Base-by-base conservation (phyloP, 2,329 filamentous ascomycete species). In the Fusarium lateritium region DNA sequence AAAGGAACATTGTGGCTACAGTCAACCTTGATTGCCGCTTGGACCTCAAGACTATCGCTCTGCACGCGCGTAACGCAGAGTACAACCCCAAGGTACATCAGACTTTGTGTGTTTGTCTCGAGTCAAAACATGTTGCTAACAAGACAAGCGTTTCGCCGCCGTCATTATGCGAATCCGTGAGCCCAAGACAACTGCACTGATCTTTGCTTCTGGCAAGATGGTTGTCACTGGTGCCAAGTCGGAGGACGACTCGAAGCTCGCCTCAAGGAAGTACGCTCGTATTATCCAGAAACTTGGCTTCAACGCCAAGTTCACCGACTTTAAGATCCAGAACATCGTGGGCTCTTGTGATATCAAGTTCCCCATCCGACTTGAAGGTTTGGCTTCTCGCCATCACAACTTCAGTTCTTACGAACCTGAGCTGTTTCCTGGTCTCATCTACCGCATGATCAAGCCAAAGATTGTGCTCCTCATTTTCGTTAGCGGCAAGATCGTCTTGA, bases 361-460 rank as follows among this genome's bases (percentile, higher is more conserved):
- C 84, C 96, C 96, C 55, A 98, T 99, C 75, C 94, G 96, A 73
- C 87, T 99, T 62, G 96, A 98, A 81, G 96, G 96, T 83, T 85
- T 99, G 79, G 96, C 96, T 17, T 96, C 92, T 73, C 94, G 94
- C 83, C 96, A 99, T 88, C 95, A 98, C 87, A 97, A 97, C 84
- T 99, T 98, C 89, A 97, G 93, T 83, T 98, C 94, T 60, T 99
- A 99, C 82, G 96, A 99, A 82, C 96, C 96, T 73, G 96, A 99
- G 80, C 82, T 99, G 80, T 99, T 98, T 88, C 96, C 96, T 77
- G 96, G 96, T 89, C 91, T 99, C 53, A 99, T 99, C 83, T 99
- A 99, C 84, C 94, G 96, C 80, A 99, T 99, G 96, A 98, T 98
- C 87, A 98, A 98, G 87, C 96, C 96, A 21, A 98, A 98, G 90